Conservation (phyloP, 164 flowering plant species). For the Annona cherimola region DNA sequence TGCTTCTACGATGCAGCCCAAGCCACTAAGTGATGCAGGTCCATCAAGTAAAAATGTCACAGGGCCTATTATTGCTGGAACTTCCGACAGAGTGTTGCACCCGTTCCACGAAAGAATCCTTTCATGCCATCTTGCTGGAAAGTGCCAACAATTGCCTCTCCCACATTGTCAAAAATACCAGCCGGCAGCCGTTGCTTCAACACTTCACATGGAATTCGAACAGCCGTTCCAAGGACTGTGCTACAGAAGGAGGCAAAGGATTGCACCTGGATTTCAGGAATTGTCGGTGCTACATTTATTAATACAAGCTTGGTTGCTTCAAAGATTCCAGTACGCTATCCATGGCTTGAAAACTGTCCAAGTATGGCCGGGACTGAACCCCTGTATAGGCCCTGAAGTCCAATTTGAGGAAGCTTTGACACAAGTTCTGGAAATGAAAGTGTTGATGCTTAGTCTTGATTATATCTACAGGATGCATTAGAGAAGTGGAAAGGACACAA, state of each 20-base stretch:
- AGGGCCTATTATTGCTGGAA: too few relatives aligned
- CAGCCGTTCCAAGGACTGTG: conserved; percentile 93
- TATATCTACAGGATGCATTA: conserved; percentile 87
- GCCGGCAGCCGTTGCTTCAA: conserved; percentile 95
- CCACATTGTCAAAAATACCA: conserved; percentile 86
- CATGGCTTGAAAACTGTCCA: too few relatives aligned
- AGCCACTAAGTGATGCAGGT: too few relatives aligned
- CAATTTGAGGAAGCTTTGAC: too few relatives aligned
- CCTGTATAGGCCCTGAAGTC: too few relatives aligned
- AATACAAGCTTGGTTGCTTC: too few relatives aligned
- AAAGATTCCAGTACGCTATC: too few relatives aligned
- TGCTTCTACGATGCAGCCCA: too few relatives aligned
- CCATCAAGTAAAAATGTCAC: too few relatives aligned
- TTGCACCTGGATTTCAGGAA: conserved; percentile 71
- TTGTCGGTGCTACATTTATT: too few relatives aligned
- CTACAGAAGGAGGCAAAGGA: conserved; percentile 90
- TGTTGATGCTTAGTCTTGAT: conserved; percentile 99
- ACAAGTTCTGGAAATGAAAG: conserved; percentile 79
- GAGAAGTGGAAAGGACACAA: conserved; percentile 74
- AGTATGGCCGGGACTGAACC: too few relatives aligned
- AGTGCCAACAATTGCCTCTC: conserved; percentile 90
- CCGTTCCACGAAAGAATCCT: conserved; percentile 98
- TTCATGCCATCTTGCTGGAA: conserved; percentile 83
- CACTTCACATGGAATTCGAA: conserved; percentile 95
- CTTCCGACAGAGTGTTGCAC: conserved; percentile 94